Evolutionary conservation across 208 protist genomes (phyloP), one percentile per base, ranked within the genome.

Genomic region (Leishmania lainsoni): DNA sequence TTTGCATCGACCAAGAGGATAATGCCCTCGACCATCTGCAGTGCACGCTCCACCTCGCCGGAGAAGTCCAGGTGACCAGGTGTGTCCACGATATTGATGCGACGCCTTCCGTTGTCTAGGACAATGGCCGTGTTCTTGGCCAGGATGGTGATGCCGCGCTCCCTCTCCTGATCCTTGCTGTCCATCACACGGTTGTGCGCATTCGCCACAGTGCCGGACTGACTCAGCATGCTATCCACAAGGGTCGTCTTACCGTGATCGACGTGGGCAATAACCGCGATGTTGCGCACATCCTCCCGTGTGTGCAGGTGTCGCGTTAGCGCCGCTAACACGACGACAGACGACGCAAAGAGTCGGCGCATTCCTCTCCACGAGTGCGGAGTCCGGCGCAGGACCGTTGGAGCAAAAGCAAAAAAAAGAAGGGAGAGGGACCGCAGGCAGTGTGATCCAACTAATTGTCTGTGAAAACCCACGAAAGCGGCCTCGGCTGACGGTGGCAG

Each of bases 81-180:
- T 29, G 98, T 99, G 89, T 99, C 98, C 32, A 99, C 96, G 89
- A 99, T 99, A 83, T 99, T 99, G 77, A 99, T 98, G 68, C 93
- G 95, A 42, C 97, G 88, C 81, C 86, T 89, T 56, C 75, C 82
- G 32, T 92, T 48, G 49, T 93, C 89, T 8, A 98, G 90, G 20
- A 97, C 54, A 84, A 98, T 93, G 14, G 93, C 91, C 0, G 97
- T 98, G 85, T 97, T 97, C 88, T 99, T 99, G 14, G 98, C 97
- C 81, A 99, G 91, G 91, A 99, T 99, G 8, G 99, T 99, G 88
- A 99, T 99, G 66, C 99, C 99, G 66, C 98, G 92, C 87, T 99
- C 98, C 78, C 93, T 93, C 85, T 99, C 98, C 61, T 99, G 93
- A 78, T 96, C 94, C 75, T 99, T 99, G 76, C 88, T 98, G 84